A percentile compares a stretch with the other conserved stretches of the same genome.
Evolutionary conservation across 2,329 filamentous ascomycete species (phyloP).

Genomic region (Fusarium sp.): DNA sequence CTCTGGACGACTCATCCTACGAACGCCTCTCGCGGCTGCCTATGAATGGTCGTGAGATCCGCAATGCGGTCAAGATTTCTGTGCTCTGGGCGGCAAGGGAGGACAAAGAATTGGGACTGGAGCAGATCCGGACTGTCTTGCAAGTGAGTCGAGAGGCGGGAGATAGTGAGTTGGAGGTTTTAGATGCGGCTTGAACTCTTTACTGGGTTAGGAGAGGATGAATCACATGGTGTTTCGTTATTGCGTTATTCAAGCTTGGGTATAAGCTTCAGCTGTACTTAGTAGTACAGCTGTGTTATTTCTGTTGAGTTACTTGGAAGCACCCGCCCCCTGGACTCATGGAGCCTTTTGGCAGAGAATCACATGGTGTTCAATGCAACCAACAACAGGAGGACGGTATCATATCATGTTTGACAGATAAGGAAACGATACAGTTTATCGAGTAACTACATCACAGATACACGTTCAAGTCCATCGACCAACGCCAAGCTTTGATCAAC

Average conservation of each 20-base stretch:
- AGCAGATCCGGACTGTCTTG: neutral
- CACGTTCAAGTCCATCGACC: neutral
- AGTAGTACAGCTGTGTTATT: no score
- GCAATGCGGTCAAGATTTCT: neutral
- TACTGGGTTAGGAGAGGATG: no score
- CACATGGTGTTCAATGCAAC: neutral
- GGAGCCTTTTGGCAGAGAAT: no score
- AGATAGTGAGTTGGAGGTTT: neutral
- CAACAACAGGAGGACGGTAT: neutral
- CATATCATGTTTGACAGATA: neutral
- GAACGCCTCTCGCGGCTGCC: neutral
- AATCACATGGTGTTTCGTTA: no score
- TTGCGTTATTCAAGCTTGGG: no score
- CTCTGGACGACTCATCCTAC: neutral
- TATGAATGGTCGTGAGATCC: neutral
- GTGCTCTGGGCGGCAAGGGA: neutral
- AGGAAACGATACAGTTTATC: neutral
- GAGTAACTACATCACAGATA: neutral
- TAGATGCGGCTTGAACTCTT: neutral
- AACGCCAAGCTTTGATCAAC: neutral
- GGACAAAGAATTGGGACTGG: neutral
- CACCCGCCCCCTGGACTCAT: no score
- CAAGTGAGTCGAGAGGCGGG: neutral
- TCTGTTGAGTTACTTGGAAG: no score
- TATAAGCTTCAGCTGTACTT: no score